phyloP scores from a whole-genome alignment of 2,329 filamentous ascomycete genomes.

The Penicillium olsonii region DNA sequence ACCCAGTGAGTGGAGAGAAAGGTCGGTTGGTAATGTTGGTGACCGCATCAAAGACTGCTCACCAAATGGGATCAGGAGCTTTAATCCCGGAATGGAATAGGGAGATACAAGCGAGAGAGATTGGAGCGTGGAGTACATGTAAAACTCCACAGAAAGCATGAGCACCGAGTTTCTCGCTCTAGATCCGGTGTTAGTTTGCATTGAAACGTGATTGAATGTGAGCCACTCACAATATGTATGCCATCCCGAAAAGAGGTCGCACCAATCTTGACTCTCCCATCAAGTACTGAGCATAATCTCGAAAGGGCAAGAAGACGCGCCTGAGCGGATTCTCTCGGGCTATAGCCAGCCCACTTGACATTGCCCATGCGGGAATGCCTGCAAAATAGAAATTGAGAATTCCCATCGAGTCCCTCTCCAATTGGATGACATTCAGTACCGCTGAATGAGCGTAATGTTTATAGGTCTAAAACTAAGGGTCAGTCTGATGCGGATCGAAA shows the following conservation, averaged over 20 bases:
- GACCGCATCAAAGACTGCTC: slow-evolving; percentile 36
- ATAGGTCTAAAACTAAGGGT: slow-evolving; percentile 34
- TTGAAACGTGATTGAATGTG: neutral
- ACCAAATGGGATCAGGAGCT: slow-evolving; percentile 41
- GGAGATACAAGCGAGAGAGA: slow-evolving; percentile 42
- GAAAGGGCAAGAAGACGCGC: slow-evolving; percentile 31
- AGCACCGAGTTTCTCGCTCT: slow-evolving; percentile 40
- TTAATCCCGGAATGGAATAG: slow-evolving; percentile 32
- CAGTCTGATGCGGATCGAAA: slow-evolving; percentile 2
- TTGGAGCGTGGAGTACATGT: slow-evolving; percentile 47
- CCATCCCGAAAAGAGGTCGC: slow-evolving; percentile 28
- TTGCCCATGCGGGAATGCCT: slow-evolving; percentile 43
- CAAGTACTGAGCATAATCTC: slow-evolving; percentile 27
- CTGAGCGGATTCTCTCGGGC: slow-evolving; percentile 42
- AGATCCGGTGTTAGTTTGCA: slow-evolving; percentile 18
- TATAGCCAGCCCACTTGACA: slow-evolving; percentile 40
- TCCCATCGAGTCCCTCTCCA: slow-evolving; percentile 38
- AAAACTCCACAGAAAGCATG: slow-evolving; percentile 42
- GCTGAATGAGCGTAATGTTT: slow-evolving; percentile 39
- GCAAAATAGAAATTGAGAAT: slow-evolving; percentile 41
- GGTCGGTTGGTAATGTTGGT: slow-evolving; percentile 29
- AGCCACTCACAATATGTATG: slow-evolving; percentile 33
- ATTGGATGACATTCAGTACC: slow-evolving; percentile 38
- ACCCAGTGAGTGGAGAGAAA: slow-evolving; percentile 31
- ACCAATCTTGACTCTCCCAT: slow-evolving; percentile 28